phyloP scores from a whole-genome alignment of 495 filamentous ascomycete genomes.

The Podospora pseudocomata region DNA sequence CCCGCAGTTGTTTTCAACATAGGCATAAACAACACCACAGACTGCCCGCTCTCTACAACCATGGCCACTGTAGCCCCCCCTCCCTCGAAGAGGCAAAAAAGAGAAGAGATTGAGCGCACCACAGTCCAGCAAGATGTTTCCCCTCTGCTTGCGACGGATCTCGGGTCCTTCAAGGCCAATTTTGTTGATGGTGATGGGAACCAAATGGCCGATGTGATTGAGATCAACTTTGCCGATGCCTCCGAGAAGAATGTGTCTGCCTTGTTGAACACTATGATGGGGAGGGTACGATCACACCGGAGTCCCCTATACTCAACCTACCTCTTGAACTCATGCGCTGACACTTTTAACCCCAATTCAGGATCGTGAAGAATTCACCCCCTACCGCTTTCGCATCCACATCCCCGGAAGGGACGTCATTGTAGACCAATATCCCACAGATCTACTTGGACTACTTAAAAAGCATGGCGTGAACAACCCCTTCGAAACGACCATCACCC shows the following conservation, averaged over 20 bases:
- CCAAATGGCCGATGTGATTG: constrained; percentile 60
- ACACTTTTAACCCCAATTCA: constrained; percentile 7
- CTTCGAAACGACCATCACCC: constrained; percentile 56
- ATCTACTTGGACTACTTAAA: constrained; percentile 44
- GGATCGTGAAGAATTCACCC: constrained; percentile 75
- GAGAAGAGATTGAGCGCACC: constrained; percentile 67
- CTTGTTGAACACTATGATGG: constrained; percentile 83
- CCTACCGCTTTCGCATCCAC: constrained; percentile 81
- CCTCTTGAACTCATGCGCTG: background rate
- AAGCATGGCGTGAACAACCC: constrained; percentile 49
- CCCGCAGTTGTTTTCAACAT: background rate
- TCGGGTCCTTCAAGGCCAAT: constrained; percentile 77
- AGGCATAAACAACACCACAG: background rate
- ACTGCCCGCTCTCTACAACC: background rate
- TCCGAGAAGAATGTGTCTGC: constrained; percentile 85
- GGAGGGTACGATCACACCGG: constrained; percentile 56
- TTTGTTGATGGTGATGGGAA: constrained; percentile 80
- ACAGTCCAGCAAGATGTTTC: constrained; percentile 73
- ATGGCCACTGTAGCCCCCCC: constrained; percentile 92
- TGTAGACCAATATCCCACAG: constrained; percentile 67
- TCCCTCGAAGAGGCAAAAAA: constrained; percentile 84
- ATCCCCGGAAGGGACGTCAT: constrained; percentile 57
- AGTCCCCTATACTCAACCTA: too few relatives aligned
- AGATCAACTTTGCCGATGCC: constrained; percentile 80
- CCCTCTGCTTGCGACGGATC: constrained; percentile 60